These are phyloP conservation scores for Diaporthe sp. DNA, from an alignment of 2,329 filamentous ascomycete genomes.

Conservation along the genomic window DNA sequence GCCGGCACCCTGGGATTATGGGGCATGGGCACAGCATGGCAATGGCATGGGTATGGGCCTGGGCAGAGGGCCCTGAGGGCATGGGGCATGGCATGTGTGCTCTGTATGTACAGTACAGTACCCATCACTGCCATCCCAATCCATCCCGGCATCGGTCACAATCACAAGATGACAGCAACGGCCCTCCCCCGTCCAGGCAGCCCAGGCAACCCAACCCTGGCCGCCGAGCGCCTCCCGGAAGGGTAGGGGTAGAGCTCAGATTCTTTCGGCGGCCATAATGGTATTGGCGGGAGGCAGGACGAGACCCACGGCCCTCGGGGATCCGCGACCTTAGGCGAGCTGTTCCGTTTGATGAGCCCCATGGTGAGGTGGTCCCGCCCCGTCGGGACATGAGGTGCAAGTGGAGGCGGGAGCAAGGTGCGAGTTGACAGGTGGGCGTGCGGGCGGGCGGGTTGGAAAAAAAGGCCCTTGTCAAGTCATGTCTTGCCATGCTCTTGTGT, in stretches of 20 bases:
- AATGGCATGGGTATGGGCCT: neutral
- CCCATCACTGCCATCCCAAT: neutral
- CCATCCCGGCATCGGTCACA: slow-evolving; percentile 14
- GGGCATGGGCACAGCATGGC: slow-evolving; percentile 19
- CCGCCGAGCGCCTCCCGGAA: slow-evolving; percentile 11
- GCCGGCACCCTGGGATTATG: neutral
- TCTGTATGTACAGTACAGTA: neutral
- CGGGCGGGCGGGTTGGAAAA: neutral
- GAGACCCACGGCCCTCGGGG: slow-evolving; percentile 22
- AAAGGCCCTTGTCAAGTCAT: neutral
- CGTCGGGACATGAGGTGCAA: slow-evolving; percentile 24
- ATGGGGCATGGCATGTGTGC: neutral
- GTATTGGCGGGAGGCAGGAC: slow-evolving; percentile 16
- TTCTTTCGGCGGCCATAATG: slow-evolving; percentile 9
- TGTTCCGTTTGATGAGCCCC: slow-evolving; percentile 33
- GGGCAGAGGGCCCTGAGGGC: too few species aligned
- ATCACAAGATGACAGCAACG: slow-evolving; percentile 17
- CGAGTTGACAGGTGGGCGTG: slow-evolving; percentile 15
- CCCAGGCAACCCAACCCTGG: neutral
- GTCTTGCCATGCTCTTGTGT: neutral
- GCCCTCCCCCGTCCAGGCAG: neutral
- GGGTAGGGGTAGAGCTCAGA: slow-evolving; percentile 20
- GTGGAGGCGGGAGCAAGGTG: slow-evolving; percentile 12
- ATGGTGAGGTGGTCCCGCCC: slow-evolving; percentile 25
- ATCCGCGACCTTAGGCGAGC: slow-evolving; percentile 27